Percentiles rank a stretch among this genome's conserved stretches.
These are phyloP conservation scores for Euphorbia tirucalli DNA, from an alignment of 345 rosid genomes.

Conservation along the genomic window DNA sequence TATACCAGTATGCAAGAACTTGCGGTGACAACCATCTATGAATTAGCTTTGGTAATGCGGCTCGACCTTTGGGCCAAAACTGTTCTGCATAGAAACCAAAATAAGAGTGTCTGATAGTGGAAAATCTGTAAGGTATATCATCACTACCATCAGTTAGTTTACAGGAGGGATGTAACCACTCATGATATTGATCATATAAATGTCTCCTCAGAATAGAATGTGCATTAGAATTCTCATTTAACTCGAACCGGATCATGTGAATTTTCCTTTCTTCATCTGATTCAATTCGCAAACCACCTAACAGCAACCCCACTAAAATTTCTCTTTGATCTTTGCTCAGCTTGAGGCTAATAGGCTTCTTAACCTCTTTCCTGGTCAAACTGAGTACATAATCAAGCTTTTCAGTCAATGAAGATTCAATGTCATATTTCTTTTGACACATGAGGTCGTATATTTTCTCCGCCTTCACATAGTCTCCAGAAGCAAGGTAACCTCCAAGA, in stretches of 20 bases:
- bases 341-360: conserved; percentile 55
- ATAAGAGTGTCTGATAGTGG: conserved; percentile 51
- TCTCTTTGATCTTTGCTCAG: conserved; percentile 83
- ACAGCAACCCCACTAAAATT: conserved; percentile 71
- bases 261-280: conserved; percentile 56
- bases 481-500: conserved; percentile 52
- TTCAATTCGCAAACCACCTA: conserved; percentile 74
- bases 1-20: conserved; percentile 77
- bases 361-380: conserved; percentile 48
- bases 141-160: conserved; percentile 27
- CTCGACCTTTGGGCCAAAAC: conserved; percentile 61
- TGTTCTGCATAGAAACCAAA: conserved; percentile 75
- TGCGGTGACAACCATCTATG: conserved; percentile 82
- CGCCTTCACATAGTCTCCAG: conserved; percentile 55
- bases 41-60: conserved; percentile 72
- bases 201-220: conserved; percentile 58
- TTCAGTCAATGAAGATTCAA: conserved; percentile 51
- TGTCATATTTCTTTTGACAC: conserved; percentile 62
- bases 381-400: conserved; percentile 62
- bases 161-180: conserved; percentile 69
- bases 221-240: conserved; percentile 44
- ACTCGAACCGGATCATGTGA: conserved; percentile 57
- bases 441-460: conserved; percentile 63
- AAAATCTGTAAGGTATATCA: conserved; percentile 45
- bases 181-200: conserved; percentile 59